phyloP scores from a whole-genome alignment of 495 filamentous ascomycete species.

The Xanthoparmelia taractica region DNA sequence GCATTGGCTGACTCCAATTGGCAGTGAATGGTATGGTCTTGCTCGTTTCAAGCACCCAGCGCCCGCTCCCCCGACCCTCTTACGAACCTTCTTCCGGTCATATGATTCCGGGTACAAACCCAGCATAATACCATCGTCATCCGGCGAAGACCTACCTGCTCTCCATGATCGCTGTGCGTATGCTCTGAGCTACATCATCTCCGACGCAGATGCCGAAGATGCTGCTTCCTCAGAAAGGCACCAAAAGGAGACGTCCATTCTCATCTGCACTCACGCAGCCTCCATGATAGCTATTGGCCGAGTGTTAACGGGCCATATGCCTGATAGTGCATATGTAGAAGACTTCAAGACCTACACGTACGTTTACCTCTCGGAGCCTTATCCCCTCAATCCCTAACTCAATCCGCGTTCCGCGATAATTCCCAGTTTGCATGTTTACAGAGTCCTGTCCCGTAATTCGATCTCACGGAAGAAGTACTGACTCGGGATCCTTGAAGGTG shows the following conservation, averaged over 20 bases:
- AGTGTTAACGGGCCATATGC: slow-evolving; percentile 67
- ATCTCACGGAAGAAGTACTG: not conserved
- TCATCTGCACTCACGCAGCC: slow-evolving; percentile 89
- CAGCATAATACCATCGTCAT: slow-evolving; percentile 53
- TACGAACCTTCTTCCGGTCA: slow-evolving; percentile 58
- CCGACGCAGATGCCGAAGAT: slow-evolving; percentile 55
- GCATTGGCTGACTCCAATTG: not conserved
- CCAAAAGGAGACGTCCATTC: slow-evolving; percentile 38
- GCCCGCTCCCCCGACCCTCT: slow-evolving; percentile 51
- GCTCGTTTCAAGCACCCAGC: slow-evolving; percentile 76
- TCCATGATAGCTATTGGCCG: slow-evolving; percentile 78
- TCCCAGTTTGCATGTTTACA: not conserved
- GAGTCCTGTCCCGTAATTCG: not conserved
- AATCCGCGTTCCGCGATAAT: not conserved
- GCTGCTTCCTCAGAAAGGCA: not conserved
- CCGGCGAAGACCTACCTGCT: slow-evolving; percentile 68
- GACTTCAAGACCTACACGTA: slow-evolving; percentile 80
- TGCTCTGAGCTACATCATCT: slow-evolving; percentile 61
- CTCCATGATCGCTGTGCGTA: slow-evolving; percentile 75
- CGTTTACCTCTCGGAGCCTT: not conserved
- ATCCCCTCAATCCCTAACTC: not conserved
- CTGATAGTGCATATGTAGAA: slow-evolving; percentile 54
- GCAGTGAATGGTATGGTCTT: slow-evolving; percentile 80
- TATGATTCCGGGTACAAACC: slow-evolving; percentile 49
- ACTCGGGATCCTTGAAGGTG: slow-evolving; percentile 32